Conservation (phyloP, 2,329 filamentous ascomycete genomes). For the Ceratocystiopsis sp. region DNA sequence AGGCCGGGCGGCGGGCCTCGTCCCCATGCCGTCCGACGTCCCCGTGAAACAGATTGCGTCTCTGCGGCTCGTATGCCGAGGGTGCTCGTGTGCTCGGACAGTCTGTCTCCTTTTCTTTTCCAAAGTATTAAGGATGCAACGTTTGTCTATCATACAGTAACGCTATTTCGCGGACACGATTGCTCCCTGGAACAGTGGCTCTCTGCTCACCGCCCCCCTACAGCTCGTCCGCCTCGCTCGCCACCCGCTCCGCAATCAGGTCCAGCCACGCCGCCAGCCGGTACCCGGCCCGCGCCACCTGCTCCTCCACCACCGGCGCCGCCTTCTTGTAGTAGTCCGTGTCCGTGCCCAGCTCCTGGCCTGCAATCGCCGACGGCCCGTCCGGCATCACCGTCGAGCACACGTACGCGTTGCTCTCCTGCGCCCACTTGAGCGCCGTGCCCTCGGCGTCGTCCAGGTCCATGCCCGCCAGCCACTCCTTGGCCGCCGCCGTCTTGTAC, state of each 20-base stretch:
- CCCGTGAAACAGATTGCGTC: too few relatives aligned
- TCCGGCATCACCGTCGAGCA: conserved; percentile 43
- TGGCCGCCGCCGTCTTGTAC: conserved; percentile 28
- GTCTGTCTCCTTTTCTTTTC: too few relatives aligned
- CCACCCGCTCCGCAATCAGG: conserved; percentile 26
- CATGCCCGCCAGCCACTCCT: conserved; percentile 37
- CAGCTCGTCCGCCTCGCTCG: conserved; percentile 10
- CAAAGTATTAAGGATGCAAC: too few relatives aligned
- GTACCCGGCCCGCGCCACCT: conserved; percentile 52
- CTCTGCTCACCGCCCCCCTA: not conserved
- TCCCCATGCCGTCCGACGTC: too few relatives aligned
- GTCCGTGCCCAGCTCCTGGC: conserved; percentile 37
- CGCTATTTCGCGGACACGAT: too few relatives aligned
- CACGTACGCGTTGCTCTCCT: conserved; percentile 43
- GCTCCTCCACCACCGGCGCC: conserved; percentile 45
- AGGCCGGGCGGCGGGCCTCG: too few relatives aligned
- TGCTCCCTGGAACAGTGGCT: too few relatives aligned
- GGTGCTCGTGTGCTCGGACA: too few relatives aligned
- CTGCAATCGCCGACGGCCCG: conserved; percentile 38
- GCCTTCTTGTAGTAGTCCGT: conserved; percentile 44
- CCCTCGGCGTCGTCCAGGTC: conserved; percentile 33
- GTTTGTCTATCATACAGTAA: too few relatives aligned
- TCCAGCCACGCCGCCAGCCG: conserved; percentile 53
- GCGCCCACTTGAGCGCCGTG: conserved; percentile 47
- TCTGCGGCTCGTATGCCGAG: too few relatives aligned